Percentiles rank a stretch among this genome's conserved stretches.
Conservation (phyloP, 2,329 filamentous ascomycete genomes). For the Diaporthe sp. region DNA sequence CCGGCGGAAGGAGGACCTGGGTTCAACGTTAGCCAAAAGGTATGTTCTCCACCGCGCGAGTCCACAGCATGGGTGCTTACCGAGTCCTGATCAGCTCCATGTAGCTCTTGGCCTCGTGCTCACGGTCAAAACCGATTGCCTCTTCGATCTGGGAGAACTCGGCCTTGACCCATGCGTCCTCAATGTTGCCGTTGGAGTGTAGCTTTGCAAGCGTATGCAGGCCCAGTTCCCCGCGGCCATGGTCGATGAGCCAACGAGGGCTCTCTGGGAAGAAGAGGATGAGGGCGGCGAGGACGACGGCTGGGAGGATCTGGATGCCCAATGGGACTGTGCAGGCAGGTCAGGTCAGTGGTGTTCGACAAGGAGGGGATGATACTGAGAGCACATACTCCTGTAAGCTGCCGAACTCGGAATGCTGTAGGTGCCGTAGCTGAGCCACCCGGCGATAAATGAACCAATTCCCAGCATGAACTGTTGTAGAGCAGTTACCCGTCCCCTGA, state of each 20-base stretch:
- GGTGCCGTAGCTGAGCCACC: conserved; percentile 80
- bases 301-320: conserved; percentile 74
- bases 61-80: conserved; percentile 39
- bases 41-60: not conserved
- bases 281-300: conserved; percentile 72
- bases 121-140: conserved; percentile 74
- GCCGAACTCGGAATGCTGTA: conserved; percentile 47
- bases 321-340: conserved; percentile 47
- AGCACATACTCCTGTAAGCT: conserved; percentile 48
- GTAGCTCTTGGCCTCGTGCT: conserved; percentile 79
- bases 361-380: not conserved
- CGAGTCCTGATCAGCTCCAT: conserved; percentile 75
- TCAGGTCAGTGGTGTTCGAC: not conserved
- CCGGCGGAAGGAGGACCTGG: conserved; percentile 75
- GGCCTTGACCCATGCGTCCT: conserved; percentile 78
- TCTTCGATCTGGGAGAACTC: conserved; percentile 78
- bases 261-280: conserved; percentile 81
- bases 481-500: conserved; percentile 81
- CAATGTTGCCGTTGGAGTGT: conserved; percentile 76
- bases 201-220: conserved; percentile 77
- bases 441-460: conserved; percentile 78
- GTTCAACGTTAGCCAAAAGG: not conserved
- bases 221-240: conserved; percentile 75
- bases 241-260: conserved; percentile 81
- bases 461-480: conserved; percentile 89